phyloP scores from a whole-genome alignment of 768 basidiomycete genomes.

The Termitomyces sp. region DNA sequence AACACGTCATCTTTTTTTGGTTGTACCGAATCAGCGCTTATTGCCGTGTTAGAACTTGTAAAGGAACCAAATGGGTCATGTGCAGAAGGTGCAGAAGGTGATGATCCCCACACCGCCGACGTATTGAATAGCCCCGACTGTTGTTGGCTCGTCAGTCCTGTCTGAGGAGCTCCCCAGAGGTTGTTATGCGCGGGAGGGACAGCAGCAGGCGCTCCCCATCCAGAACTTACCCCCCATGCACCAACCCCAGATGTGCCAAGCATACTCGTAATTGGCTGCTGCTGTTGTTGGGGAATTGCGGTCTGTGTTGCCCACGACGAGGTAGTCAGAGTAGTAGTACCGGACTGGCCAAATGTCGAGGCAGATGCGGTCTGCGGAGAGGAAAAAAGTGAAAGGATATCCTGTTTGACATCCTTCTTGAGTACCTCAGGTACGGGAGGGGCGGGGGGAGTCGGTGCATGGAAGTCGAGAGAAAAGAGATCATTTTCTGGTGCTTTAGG shows the following conservation, averaged over 20 bases:
- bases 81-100: slow-evolving; percentile 19
- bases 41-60: slow-evolving; percentile 16
- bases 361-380: slow-evolving; percentile 31
- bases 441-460: slow-evolving; percentile 40
- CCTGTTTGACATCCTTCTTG: slow-evolving; percentile 74
- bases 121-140: slow-evolving; percentile 37
- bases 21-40: slow-evolving; percentile 6
- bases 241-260: slow-evolving; percentile 48
- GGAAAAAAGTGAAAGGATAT: slow-evolving; percentile 82
- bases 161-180: slow-evolving; percentile 30
- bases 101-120: slow-evolving; percentile 55
- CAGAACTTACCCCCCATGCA: slow-evolving; percentile 63
- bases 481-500: slow-evolving; percentile 44
- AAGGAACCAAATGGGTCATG: slow-evolving; percentile 30
- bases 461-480: slow-evolving; percentile 85
- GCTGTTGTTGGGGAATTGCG: slow-evolving; percentile 7
- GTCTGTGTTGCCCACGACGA: slow-evolving; percentile 25
- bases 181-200: slow-evolving; percentile 30
- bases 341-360: slow-evolving; percentile 29
- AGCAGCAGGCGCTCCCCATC: slow-evolving; percentile 43
- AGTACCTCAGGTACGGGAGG: slow-evolving; percentile 26
- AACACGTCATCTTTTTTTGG: slow-evolving; percentile 74
- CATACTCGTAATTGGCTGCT: slow-evolving; percentile 40
- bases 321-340: slow-evolving; percentile 17
- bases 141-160: slow-evolving; percentile 15